Conservation (phyloP, 306 rosid genomes). For the Medicago truncatula region MtrunA17r5.0-ANR NC_053043.1:32112501-32113000, state of each 20-base stretch:
- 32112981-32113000: conserved; percentile 15
- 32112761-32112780: conserved; percentile 1
- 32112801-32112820: conserved; percentile 29
- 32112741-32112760: no score
- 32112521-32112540: conserved; percentile 26
- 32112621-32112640: conserved; percentile 30
- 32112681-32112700: conserved; percentile 95
- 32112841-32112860: not conserved
- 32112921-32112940: conserved; percentile 19
- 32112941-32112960: not conserved
- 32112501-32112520: conserved; percentile 12
- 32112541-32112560: conserved; percentile 20
- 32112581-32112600: conserved; percentile 13
- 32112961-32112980: conserved; percentile 18
- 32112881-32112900: conserved; percentile 24
- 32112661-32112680: conserved; percentile 89
- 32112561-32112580: conserved; percentile 16
- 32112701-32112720: conserved; percentile 86
- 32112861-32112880: not conserved
- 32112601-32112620: conserved; percentile 5
- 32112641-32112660: conserved; percentile 72
- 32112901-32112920: conserved; percentile 28
- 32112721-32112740: conserved; percentile 81
- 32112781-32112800: not conserved
- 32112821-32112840: not conserved